Conservation (phyloP, 768 basidiomycete species). For the Lentinula guzmanii region DNA sequence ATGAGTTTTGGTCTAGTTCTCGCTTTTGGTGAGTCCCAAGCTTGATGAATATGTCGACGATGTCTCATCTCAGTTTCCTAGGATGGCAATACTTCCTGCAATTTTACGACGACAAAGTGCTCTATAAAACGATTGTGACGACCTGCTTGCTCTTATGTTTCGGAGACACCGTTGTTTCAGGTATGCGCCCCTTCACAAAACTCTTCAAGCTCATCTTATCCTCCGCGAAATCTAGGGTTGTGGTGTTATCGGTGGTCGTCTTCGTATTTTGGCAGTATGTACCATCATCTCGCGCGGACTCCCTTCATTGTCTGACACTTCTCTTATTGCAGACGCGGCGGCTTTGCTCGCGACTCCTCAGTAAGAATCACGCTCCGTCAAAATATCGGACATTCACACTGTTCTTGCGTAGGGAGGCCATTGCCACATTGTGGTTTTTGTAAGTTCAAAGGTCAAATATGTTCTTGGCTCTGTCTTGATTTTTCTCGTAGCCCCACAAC, state of each 20-base stretch:
- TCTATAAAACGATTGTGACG: not conserved
- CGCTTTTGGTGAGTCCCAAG: not conserved
- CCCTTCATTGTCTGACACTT: not conserved
- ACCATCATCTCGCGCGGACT: not conserved
- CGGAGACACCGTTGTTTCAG: not conserved
- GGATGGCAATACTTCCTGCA: conserved; percentile 1
- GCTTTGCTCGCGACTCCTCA: not conserved
- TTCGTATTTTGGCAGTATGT: not conserved
- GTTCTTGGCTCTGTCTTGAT: not conserved
- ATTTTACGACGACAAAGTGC: not conserved
- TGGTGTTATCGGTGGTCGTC: conserved; percentile 2
- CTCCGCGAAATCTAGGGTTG: not conserved
- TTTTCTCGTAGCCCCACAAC: not conserved
- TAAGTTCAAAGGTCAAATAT: not conserved
- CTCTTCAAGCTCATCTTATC: not conserved
- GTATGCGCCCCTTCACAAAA: not conserved
- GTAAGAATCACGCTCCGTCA: not conserved
- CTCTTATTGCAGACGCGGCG: not conserved
- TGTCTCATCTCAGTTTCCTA: not conserved
- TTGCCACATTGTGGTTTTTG: not conserved
- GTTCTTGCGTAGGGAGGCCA: not conserved
- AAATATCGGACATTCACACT: not conserved
- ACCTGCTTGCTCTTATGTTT: not conserved
- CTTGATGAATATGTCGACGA: not conserved
- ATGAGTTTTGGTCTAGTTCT: conserved; percentile 1